phyloP scores from a whole-genome alignment of 2,329 filamentous ascomycete species.

The Arthroderma sp. region DNA sequence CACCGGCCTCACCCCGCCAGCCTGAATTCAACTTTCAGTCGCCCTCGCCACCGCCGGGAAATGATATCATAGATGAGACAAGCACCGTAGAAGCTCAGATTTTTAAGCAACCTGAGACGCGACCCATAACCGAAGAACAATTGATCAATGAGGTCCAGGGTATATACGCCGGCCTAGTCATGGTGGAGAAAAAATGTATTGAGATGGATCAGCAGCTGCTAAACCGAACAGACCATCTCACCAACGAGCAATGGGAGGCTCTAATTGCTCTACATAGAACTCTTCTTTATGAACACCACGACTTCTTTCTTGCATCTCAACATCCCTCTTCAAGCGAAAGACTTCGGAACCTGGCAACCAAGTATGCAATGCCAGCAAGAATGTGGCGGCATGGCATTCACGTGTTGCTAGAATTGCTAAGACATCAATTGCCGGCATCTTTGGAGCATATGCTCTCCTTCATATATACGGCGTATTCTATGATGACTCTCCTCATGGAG shows the following conservation, averaged over 20 bases:
- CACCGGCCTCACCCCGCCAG: too few relatives aligned
- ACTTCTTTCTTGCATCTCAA: constrained; percentile 76
- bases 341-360: constrained; percentile 55
- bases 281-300: constrained; percentile 67
- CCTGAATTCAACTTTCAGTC: constrained; percentile 4
- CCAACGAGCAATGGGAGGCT: constrained; percentile 67
- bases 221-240: constrained; percentile 39
- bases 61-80: not conserved
- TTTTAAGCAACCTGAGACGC: constrained; percentile 52
- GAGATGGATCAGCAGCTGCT: constrained; percentile 59
- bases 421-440: constrained; percentile 60
- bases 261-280: constrained; percentile 72
- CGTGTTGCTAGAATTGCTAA: constrained; percentile 63
- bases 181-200: constrained; percentile 80
- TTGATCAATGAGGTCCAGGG: constrained; percentile 57
- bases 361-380: constrained; percentile 80
- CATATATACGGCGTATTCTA: constrained; percentile 77
- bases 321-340: constrained; percentile 64
- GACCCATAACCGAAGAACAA: constrained; percentile 63
- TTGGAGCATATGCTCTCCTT: constrained; percentile 85
- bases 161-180: constrained; percentile 61
- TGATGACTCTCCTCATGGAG: constrained; percentile 78
- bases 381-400: constrained; percentile 95
- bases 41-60: constrained; percentile 2
- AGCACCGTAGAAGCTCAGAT: constrained; percentile 6